These are phyloP conservation scores for Endoconidiophora polonica DNA, from an alignment of 2,329 filamentous ascomycete genomes.

Conservation along the genomic window DNA sequence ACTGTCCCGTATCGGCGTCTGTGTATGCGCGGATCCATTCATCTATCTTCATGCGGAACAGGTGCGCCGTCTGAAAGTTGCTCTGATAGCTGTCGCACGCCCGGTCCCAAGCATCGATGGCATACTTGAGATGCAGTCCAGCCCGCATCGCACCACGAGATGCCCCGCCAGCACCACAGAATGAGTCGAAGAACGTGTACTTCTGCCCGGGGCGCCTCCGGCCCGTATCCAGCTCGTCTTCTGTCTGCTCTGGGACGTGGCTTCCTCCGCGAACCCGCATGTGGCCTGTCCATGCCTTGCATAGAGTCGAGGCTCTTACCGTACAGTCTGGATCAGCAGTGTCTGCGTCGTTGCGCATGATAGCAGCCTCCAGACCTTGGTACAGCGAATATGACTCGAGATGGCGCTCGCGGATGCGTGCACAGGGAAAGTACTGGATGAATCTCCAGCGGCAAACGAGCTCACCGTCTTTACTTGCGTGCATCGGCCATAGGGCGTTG, in stretches of 20 bases:
- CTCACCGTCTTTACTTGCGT: conserved; percentile 20
- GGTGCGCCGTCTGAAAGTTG: conserved; percentile 38
- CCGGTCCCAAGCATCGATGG: conserved; percentile 42
- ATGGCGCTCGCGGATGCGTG: conserved; percentile 11
- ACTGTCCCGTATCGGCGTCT: conserved; percentile 24
- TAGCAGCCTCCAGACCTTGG: conserved; percentile 23
- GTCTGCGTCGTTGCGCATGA: conserved; percentile 20
- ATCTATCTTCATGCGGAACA: conserved; percentile 31
- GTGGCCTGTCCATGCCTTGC: conserved; percentile 19
- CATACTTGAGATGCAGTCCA: conserved; percentile 42
- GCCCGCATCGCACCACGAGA: conserved; percentile 43
- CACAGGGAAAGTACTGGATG: conserved; percentile 18
- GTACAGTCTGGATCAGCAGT: conserved; percentile 19
- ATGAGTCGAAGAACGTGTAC: conserved; percentile 56
- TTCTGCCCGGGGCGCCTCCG: conserved; percentile 21
- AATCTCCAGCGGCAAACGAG: conserved; percentile 38
- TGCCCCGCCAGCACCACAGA: conserved; percentile 56
- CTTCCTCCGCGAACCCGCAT: conserved; percentile 10
- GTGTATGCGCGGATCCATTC: conserved; percentile 27
- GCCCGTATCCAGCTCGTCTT: background rate
- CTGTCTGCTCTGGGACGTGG: conserved; percentile 1
- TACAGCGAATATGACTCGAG: conserved; percentile 14
- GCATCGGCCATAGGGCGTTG: conserved; percentile 32
- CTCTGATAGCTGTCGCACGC: conserved; percentile 40
- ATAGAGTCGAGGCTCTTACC: conserved; percentile 19